Conservation (phyloP, 805 yeast species). For the Teunomyces barrocoloradensis region DNA sequence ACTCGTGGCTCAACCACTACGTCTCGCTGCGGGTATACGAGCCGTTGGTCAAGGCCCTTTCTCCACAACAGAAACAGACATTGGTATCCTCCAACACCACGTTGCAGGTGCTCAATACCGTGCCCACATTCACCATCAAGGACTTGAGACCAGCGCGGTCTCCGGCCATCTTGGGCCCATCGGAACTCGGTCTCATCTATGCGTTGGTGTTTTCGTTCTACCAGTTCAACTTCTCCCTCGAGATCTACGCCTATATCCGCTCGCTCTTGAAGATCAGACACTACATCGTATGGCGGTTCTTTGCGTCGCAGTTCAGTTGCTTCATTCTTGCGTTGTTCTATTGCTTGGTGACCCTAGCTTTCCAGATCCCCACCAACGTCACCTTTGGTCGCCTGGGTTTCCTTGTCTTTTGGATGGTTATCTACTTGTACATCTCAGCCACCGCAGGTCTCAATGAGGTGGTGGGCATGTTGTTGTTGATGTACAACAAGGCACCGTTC, state of each 20-base stretch:
- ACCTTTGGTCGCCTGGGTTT: constrained; percentile 33
- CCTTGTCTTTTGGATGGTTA: constrained; percentile 31
- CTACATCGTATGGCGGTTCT: constrained; percentile 24
- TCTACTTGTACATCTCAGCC: constrained; percentile 28
- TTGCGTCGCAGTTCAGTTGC: constrained; percentile 30
- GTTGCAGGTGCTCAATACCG: constrained; percentile 14
- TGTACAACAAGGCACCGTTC: constrained; percentile 16
- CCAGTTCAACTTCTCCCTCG: constrained; percentile 32
- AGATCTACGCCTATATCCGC: constrained; percentile 21
- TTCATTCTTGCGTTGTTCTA: constrained; percentile 29
- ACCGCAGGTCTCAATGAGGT: constrained; percentile 28
- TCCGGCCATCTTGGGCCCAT: constrained; percentile 29
- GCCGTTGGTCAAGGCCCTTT: constrained; percentile 13
- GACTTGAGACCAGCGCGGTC: constrained; percentile 20
- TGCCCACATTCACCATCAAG: constrained; percentile 20
- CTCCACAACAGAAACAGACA: constrained; percentile 11
- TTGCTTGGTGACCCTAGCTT: constrained; percentile 29
- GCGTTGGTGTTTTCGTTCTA: constrained; percentile 33
- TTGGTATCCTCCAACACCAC: constrained; percentile 15
- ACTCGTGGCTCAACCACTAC: constrained; percentile 21
- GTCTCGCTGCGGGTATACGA: constrained; percentile 18
- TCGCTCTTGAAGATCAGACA: constrained; percentile 20
- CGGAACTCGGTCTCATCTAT: constrained; percentile 32
- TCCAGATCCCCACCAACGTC: constrained; percentile 22
- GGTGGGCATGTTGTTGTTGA: constrained; percentile 18